Evolutionary conservation across 2,329 filamentous ascomycete genomes (phyloP).

Genomic region (Hypoxylon sp.): DNA sequence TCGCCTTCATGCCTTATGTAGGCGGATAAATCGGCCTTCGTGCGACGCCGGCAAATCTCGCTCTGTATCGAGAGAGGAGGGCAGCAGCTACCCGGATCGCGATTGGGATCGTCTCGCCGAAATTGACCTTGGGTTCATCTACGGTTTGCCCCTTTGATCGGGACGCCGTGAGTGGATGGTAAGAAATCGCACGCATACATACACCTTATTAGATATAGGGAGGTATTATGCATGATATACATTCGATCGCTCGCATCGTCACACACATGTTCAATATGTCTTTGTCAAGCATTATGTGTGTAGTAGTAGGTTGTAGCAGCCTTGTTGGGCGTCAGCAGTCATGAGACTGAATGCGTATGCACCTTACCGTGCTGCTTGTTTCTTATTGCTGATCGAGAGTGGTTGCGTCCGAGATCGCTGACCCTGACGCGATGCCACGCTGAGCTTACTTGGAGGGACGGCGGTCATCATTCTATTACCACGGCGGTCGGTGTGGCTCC

Average conservation of each 20-base stretch:
- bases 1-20: constrained; percentile 8
- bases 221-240: too few relatives aligned
- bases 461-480: constrained; percentile 26
- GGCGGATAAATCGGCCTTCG: constrained; percentile 21
- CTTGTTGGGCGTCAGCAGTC: constrained; percentile 26
- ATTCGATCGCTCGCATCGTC: neutral
- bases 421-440: constrained; percentile 26
- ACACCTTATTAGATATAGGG: too few relatives aligned
- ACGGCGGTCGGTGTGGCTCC: constrained; percentile 8
- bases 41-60: constrained; percentile 24
- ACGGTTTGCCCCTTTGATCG: constrained; percentile 1
- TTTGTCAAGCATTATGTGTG: too few relatives aligned
- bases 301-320: constrained; percentile 1
- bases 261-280: too few relatives aligned
- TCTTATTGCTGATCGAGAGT: constrained; percentile 1
- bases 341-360: constrained; percentile 33
- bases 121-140: constrained; percentile 4
- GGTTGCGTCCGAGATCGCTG: constrained; percentile 36
- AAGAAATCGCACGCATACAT: constrained; percentile 16
- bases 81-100: constrained; percentile 20
- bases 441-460: constrained; percentile 32
- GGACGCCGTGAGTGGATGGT: constrained; percentile 11
- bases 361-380: constrained; percentile 31
- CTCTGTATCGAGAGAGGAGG: constrained; percentile 16
- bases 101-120: constrained; percentile 16